phyloP scores from a whole-genome alignment of 2,329 filamentous ascomycete species.

The Alternaria postmessia region DNA sequence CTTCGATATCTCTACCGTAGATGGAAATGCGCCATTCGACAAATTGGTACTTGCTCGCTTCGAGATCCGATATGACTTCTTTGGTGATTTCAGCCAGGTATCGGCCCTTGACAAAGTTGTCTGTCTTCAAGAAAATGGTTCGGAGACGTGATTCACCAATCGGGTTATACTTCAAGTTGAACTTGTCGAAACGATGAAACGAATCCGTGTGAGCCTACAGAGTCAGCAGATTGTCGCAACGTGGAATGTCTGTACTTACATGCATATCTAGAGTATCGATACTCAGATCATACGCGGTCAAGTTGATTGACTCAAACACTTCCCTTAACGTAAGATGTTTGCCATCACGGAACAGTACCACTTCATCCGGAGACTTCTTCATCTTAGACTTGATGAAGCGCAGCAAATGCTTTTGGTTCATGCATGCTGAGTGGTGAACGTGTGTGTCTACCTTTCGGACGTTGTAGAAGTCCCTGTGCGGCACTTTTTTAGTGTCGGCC shows the following conservation, averaged over 20 bases:
- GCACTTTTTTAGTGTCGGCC: slow-evolving; percentile 96
- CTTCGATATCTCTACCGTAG: slow-evolving; percentile 88
- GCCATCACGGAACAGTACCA: slow-evolving; percentile 90
- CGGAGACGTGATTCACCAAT: slow-evolving; percentile 93
- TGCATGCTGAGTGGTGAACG: slow-evolving; percentile 98
- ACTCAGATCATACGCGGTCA: slow-evolving; percentile 96
- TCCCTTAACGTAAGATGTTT: slow-evolving; percentile 90
- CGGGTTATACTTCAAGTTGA: slow-evolving; percentile 98
- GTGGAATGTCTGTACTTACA: slow-evolving; percentile 60
- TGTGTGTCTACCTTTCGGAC: slow-evolving; percentile 98
- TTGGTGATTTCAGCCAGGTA: slow-evolving; percentile 98
- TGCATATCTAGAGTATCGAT: slow-evolving; percentile 99
- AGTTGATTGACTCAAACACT: slow-evolving; percentile 96
- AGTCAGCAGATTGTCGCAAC: slow-evolving; percentile 17
- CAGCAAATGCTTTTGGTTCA: slow-evolving; percentile 98
- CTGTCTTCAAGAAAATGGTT: slow-evolving; percentile 98
- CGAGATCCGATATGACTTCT: slow-evolving; percentile 94
- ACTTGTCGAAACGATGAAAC: slow-evolving; percentile 99
- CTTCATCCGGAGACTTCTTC: slow-evolving; percentile 96
- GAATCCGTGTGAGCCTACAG: slow-evolving; percentile 88
- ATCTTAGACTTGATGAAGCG: slow-evolving; percentile 99
- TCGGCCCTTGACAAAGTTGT: slow-evolving; percentile 95
- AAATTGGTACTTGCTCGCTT: slow-evolving; percentile 99
- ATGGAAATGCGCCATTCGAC: slow-evolving; percentile 99
- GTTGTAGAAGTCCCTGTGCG: slow-evolving; percentile 98